phyloP scores from a whole-genome alignment of 116 monocot genomes.

The Thalassia testudinum region DNA sequence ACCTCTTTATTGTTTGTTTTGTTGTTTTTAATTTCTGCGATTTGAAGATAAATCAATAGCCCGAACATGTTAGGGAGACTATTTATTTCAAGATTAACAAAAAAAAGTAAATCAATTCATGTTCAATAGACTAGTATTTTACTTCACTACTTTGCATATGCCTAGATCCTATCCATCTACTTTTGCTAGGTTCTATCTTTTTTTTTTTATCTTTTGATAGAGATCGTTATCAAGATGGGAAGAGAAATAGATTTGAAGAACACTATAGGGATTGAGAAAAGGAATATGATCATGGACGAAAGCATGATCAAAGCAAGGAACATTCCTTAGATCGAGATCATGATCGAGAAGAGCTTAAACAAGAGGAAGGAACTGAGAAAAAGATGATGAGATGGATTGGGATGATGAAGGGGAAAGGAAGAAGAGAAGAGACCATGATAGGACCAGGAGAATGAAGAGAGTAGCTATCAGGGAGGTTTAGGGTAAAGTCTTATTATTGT shows the following conservation, averaged over 20 bases:
- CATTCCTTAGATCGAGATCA: too few species aligned
- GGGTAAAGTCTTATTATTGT: constrained; percentile 8
- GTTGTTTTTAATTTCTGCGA: too few species aligned
- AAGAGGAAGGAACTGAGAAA: constrained; percentile 30
- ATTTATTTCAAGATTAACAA: too few species aligned
- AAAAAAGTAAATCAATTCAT: too few species aligned
- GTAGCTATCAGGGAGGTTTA: constrained; percentile 19
- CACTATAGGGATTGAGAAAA: constrained; percentile 33
- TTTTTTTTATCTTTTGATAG: too few species aligned
- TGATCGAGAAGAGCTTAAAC: constrained; percentile 22
- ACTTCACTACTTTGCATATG: too few species aligned
- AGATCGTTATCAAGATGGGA: constrained; percentile 39
- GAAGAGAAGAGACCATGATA: constrained; percentile 23
- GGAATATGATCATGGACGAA: constrained; percentile 34
- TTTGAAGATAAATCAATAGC: too few species aligned
- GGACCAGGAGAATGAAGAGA: constrained; percentile 30
- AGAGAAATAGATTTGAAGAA: constrained; percentile 32
- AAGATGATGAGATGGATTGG: constrained; percentile 28
- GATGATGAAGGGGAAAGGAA: constrained; percentile 32
- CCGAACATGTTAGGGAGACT: too few species aligned
- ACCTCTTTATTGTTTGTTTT: too few species aligned
- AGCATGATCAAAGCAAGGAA: constrained; percentile 31
- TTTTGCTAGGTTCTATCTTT: too few species aligned
- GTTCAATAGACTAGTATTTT: too few species aligned
- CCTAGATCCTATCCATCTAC: too few species aligned